Conservation (phyloP, 768 basidiomycete species). For the Tephrocybe sp. region DNA sequence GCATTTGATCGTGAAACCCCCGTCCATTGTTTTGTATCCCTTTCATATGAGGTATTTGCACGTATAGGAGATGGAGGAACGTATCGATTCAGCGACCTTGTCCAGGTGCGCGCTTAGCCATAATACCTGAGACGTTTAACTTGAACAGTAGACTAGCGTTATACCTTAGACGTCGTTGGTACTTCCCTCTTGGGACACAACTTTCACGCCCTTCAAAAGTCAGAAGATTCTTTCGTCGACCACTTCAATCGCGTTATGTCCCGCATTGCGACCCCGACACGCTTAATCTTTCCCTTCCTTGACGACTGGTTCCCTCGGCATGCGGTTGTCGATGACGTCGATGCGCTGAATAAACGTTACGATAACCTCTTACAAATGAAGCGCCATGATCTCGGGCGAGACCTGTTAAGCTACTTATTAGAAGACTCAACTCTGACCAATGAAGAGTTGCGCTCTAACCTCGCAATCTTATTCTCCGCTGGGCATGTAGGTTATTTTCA, state of each 20-base stretch:
- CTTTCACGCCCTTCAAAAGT: conserved; percentile 29
- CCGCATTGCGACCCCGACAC: conserved; percentile 29
- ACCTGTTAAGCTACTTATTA: conserved; percentile 33
- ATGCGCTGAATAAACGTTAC: conserved; percentile 26
- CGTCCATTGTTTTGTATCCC: conserved; percentile 26
- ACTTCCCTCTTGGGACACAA: conserved; percentile 34
- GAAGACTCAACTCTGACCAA: conserved; percentile 29
- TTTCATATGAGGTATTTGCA: conserved; percentile 29
- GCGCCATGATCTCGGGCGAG: conserved; percentile 27
- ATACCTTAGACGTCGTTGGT: conserved; percentile 35
- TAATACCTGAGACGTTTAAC: not conserved
- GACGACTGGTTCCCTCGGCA: conserved; percentile 27
- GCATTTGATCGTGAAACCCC: conserved; percentile 32
- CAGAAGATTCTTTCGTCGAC: conserved; percentile 30
- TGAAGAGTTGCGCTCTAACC: conserved; percentile 33
- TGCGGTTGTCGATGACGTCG: conserved; percentile 25
- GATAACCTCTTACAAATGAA: conserved; percentile 25
- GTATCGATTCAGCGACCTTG: conserved; percentile 24
- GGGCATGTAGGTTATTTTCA: conserved; percentile 30
- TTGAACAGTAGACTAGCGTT: conserved; percentile 19
- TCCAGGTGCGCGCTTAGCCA: conserved; percentile 14
- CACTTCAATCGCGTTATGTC: conserved; percentile 35
- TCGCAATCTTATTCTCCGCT: conserved; percentile 35
- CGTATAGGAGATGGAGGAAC: conserved; percentile 27
- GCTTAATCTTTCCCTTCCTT: conserved; percentile 30